These are phyloP conservation scores for Decorospora gaudefroyi DNA, from an alignment of 2,329 filamentous ascomycete genomes.

Conservation along the genomic window DNA sequence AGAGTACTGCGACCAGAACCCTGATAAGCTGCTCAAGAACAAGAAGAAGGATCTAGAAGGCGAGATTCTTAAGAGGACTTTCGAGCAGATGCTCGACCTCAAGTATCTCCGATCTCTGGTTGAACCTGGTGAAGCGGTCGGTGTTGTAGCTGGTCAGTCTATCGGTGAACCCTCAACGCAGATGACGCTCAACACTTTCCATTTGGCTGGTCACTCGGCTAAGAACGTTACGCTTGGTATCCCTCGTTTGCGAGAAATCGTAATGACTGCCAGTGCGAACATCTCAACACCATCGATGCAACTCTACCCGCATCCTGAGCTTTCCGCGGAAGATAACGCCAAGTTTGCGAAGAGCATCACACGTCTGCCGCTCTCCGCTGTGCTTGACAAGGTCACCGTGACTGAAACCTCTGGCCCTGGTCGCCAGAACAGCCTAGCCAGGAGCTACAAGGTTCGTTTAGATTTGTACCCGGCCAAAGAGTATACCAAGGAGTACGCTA, in stretches of 20 bases:
- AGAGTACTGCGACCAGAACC: slow-evolving; percentile 79
- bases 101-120: slow-evolving; percentile 93
- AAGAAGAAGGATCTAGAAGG: slow-evolving; percentile 60
- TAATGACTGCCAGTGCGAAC: slow-evolving; percentile 91
- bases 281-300: slow-evolving; percentile 94
- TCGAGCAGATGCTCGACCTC: slow-evolving; percentile 81
- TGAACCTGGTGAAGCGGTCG: slow-evolving; percentile 93
- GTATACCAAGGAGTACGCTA: slow-evolving; percentile 84
- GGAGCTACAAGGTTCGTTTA: slow-evolving; percentile 80
- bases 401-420: slow-evolving; percentile 79
- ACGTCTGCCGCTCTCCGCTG: slow-evolving; percentile 78
- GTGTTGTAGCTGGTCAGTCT: slow-evolving; percentile 94
- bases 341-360: slow-evolving; percentile 92
- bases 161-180: slow-evolving; percentile 97
- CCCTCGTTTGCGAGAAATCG: slow-evolving; percentile 91
- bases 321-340: slow-evolving; percentile 70
- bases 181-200: slow-evolving; percentile 99
- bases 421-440: slow-evolving; percentile 69
- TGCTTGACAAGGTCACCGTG: slow-evolving; percentile 80
- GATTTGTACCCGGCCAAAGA: slow-evolving; percentile 83
- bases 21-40: slow-evolving; percentile 61
- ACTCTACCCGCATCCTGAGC: slow-evolving; percentile 72
- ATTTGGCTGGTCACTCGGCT: slow-evolving; percentile 95
- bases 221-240: slow-evolving; percentile 99
- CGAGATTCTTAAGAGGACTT: slow-evolving; percentile 64